Conservation (phyloP, 1,284 basidiomycete species). For the Pascua sp. region DNA sequence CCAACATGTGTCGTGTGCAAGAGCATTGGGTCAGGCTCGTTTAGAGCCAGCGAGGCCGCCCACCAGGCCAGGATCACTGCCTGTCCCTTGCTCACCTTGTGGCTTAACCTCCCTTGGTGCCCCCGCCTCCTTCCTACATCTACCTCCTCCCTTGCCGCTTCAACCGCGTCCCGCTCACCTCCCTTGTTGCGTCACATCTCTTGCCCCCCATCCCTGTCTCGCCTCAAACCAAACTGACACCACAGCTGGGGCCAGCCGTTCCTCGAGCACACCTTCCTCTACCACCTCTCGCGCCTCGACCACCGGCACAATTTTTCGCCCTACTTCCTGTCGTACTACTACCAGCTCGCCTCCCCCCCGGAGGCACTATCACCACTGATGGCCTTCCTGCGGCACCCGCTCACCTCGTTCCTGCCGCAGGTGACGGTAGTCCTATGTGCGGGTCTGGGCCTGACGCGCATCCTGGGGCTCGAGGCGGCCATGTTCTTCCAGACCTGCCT, state of each 20-base stretch:
- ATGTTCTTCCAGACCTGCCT: constrained; percentile 78
- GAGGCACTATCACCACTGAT: constrained; percentile 1
- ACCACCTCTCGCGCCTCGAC: constrained; percentile 85
- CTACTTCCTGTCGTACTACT: constrained; percentile 92
- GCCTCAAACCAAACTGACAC: background rate
- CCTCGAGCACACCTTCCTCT: constrained; percentile 86
- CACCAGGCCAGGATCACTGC: too few relatives aligned
- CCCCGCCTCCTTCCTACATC: too few relatives aligned
- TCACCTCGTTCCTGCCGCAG: constrained; percentile 52
- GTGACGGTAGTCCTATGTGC: constrained; percentile 34
- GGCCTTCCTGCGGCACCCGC: constrained; percentile 33
- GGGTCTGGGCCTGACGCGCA: constrained; percentile 46
- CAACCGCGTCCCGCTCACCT: too few relatives aligned
- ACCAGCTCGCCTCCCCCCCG: background rate
- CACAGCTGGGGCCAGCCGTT: constrained; percentile 89
- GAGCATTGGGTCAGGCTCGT: too few relatives aligned
- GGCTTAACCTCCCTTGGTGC: too few relatives aligned
- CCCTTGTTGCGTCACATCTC: background rate
- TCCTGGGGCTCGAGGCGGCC: constrained; percentile 63
- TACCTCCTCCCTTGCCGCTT: too few relatives aligned
- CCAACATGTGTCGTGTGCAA: too few relatives aligned
- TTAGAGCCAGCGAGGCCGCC: too few relatives aligned
- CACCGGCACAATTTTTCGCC: constrained; percentile 98
- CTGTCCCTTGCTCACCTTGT: too few relatives aligned
- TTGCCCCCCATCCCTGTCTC: background rate